Evolutionary conservation across 352 stramenopile species (phyloP).

Genomic region (Pythium aphanidermatum): DNA sequence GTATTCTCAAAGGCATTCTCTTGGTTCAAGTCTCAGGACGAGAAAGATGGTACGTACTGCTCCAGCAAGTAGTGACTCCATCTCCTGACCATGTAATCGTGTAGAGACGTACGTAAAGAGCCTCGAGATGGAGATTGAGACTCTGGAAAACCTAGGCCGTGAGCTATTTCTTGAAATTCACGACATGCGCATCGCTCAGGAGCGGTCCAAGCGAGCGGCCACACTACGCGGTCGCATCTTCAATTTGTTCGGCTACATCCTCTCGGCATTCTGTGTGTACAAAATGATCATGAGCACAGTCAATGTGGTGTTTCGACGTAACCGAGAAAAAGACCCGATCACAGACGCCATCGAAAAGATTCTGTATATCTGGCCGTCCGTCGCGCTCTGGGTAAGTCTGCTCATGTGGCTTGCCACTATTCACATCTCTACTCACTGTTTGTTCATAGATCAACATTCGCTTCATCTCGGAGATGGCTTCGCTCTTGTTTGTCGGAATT

Average conservation of each 20-base stretch:
- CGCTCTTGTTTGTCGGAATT: slow-evolving; percentile 68
- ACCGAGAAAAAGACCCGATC: slow-evolving; percentile 82
- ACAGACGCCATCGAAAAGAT: slow-evolving; percentile 76
- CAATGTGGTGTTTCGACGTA: slow-evolving; percentile 73
- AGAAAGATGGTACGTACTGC: slow-evolving; percentile 16
- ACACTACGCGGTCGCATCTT: slow-evolving; percentile 72
- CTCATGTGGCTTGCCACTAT: too few species aligned
- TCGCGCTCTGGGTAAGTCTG: slow-evolving; percentile 46
- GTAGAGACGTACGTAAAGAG: slow-evolving; percentile 60
- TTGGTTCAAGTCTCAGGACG: slow-evolving; percentile 22
- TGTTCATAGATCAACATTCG: slow-evolving; percentile 58
- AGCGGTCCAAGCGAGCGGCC: slow-evolving; percentile 38
- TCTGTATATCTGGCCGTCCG: slow-evolving; percentile 72
- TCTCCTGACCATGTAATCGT: not conserved
- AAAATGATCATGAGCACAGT: slow-evolving; percentile 85
- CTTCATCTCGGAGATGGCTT: slow-evolving; percentile 74
- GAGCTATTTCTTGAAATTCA: slow-evolving; percentile 84
- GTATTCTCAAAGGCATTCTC: slow-evolving; percentile 28
- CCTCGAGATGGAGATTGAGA: slow-evolving; percentile 66
- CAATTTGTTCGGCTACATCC: slow-evolving; percentile 73
- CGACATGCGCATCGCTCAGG: slow-evolving; percentile 64
- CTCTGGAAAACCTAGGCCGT: slow-evolving; percentile 63
- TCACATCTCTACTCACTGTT: not conserved
- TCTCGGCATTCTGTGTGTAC: slow-evolving; percentile 80
- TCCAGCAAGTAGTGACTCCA: too few species aligned